These are phyloP conservation scores for Tagetes patula DNA, from an alignment of 129 eudicot species.

Conservation along the genomic window DNA sequence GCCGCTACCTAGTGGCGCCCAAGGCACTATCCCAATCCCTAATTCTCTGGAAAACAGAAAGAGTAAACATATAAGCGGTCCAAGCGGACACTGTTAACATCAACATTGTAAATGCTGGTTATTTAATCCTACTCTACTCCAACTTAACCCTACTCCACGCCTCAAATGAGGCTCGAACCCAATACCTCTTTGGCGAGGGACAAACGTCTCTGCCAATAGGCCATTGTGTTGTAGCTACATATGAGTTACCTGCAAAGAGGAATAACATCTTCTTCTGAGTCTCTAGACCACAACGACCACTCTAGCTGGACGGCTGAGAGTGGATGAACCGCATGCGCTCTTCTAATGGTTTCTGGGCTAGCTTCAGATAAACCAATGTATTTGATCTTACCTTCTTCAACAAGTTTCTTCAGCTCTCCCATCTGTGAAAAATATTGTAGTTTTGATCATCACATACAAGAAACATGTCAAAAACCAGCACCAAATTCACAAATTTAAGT, in stretches of 20 bases:
- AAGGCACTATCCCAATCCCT: slow-evolving; percentile 74
- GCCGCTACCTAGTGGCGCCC: slow-evolving; percentile 61
- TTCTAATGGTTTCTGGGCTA: slow-evolving; percentile 52
- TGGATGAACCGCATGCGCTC: slow-evolving; percentile 75
- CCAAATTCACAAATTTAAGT: no score
- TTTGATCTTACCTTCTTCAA: slow-evolving; percentile 66
- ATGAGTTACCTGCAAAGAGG: slow-evolving; percentile 60
- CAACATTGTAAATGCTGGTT: slow-evolving; percentile 5
- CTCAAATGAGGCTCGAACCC: no score
- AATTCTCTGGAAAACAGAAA: slow-evolving; percentile 42
- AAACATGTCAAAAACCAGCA: no score
- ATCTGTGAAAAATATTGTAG: slow-evolving; percentile 34
- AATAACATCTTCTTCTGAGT: slow-evolving; percentile 56
- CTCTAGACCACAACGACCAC: slow-evolving; percentile 77
- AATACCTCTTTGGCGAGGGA: no score
- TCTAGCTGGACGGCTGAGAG: slow-evolving; percentile 63
- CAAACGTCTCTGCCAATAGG: no score
- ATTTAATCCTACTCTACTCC: neutral
- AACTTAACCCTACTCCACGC: no score
- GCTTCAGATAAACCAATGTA: slow-evolving; percentile 67
- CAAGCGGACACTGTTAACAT: neutral
- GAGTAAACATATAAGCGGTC: neutral
- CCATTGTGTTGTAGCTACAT: neutral
- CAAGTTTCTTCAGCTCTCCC: slow-evolving; percentile 69
- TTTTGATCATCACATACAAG: no score